Base-by-base conservation (phyloP, 2,329 filamentous ascomycete genomes). In the Fonsecaea monophora region DNA sequence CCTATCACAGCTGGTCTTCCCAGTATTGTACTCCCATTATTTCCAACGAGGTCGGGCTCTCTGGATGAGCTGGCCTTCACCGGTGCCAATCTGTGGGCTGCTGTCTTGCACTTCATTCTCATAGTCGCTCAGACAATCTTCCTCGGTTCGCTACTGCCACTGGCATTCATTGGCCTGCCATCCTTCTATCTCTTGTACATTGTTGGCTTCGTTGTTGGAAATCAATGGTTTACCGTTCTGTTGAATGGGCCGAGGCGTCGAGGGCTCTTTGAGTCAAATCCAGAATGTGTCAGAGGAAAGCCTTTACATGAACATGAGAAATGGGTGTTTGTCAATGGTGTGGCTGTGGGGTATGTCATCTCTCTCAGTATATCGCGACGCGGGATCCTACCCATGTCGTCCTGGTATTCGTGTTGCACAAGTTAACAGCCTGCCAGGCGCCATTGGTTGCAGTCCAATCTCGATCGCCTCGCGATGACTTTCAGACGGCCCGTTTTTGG, bases 241-340 rank as follows among this genome's bases (percentile, higher is more conserved):
- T 65, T 79, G 60, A 82, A 82, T 64, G 77, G 79, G 7, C 38
- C 57, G 10, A 40, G 62, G 35, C 54, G 48, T 7, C 13, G 25
- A n/a, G 56, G 34, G 15, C 62, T 70, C 4, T 60, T 68, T 38
- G 40, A 64, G 38, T 67, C 66, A 10, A 53, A 68, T 62, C 53
- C 61, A 9, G 34, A 53, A 30, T 68, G 64, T 30, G 54, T 67
- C 21, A n/a, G 57, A 25, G 64, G 68, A 12, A 45, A 50, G 55
- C 59, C 58, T 37, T 38, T 45, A 32, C 67, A 66, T 58, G 61
- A 55, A 12, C 58, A 60, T 53, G 70, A 67, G 63, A 63, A 50
- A 73, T 94, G 91, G 91, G 83, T 94, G n/a, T 94, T 91, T 74
- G 77, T 94, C 60, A 94, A 94, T 73, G 91, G 91, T 0, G 87